Conservation (phyloP, 129 eudicot genomes). For the Artemisia argyi region DNA sequence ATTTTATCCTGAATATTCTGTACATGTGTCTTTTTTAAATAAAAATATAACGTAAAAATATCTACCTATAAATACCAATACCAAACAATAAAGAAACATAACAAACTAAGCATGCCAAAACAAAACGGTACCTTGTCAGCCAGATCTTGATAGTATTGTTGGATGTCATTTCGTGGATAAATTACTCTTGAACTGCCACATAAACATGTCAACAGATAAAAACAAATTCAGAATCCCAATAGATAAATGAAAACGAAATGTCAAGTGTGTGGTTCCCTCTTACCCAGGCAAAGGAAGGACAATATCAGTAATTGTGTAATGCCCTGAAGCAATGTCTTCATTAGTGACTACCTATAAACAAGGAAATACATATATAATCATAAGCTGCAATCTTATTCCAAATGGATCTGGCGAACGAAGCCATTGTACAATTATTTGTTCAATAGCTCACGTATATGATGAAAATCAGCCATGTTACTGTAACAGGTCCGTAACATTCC, state of each 20-base stretch:
- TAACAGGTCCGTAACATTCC: not conserved
- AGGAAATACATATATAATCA: not conserved
- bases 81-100: not conserved
- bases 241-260: conserved; percentile 7
- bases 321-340: conserved; percentile 64
- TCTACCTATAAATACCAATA: not conserved
- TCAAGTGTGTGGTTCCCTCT: conserved; percentile 11
- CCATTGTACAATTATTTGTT: conserved; percentile 6
- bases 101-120: not conserved
- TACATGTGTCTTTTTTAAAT: not conserved
- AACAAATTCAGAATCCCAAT: conserved; percentile 14
- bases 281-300: conserved; percentile 96
- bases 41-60: not conserved
- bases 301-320: conserved; percentile 61
- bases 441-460: not conserved
- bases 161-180: conserved; percentile 74
- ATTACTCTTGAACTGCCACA: conserved; percentile 76
- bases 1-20: not conserved
- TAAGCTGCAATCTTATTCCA: conserved; percentile 12
- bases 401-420: not conserved
- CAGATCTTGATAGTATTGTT: conserved; percentile 70
- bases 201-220: conserved; percentile 4
- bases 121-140: conserved; percentile 63
- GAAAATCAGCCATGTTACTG: conserved; percentile 1
- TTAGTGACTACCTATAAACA: conserved; percentile 58